A percentile compares a stretch with the other conserved stretches of the same genome.
Evolutionary conservation across 23 red algal genomes (phyloP).

Genomic region (Gracilariopsis chorda): DNA sequence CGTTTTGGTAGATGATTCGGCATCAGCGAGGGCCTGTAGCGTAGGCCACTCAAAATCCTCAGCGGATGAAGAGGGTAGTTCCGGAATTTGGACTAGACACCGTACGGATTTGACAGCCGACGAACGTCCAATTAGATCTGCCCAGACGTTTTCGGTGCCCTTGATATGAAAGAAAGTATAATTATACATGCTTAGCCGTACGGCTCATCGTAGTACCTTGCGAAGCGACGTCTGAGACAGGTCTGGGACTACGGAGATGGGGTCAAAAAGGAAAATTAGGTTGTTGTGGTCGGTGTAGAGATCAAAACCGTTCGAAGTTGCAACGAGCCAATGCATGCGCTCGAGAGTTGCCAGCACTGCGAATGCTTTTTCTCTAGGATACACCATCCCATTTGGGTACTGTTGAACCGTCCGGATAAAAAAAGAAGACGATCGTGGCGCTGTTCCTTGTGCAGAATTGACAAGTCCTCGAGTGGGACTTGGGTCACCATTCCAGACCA

Average conservation of each 20-base stretch:
- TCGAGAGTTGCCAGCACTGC: background rate
- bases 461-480: background rate
- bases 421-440: background rate
- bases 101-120: background rate
- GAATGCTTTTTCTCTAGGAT: background rate
- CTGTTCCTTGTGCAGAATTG: background rate
- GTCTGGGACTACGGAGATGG: background rate
- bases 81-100: background rate
- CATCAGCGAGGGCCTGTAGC: background rate
- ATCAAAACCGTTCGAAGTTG: background rate
- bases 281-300: constrained; percentile 20
- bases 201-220: constrained; percentile 1
- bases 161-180: background rate
- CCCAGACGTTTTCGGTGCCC: background rate
- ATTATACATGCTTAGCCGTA: background rate
- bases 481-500: background rate
- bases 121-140: background rate
- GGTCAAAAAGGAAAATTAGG: background rate
- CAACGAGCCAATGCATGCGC: background rate
- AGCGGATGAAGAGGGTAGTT: background rate
- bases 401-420: background rate
- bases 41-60: background rate
- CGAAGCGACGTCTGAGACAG: background rate
- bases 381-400: background rate
- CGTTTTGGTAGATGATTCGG: too few relatives aligned